Base-by-base conservation (phyloP, 139 green algal genomes). In the Edaphochlamys debaryana region DNA sequence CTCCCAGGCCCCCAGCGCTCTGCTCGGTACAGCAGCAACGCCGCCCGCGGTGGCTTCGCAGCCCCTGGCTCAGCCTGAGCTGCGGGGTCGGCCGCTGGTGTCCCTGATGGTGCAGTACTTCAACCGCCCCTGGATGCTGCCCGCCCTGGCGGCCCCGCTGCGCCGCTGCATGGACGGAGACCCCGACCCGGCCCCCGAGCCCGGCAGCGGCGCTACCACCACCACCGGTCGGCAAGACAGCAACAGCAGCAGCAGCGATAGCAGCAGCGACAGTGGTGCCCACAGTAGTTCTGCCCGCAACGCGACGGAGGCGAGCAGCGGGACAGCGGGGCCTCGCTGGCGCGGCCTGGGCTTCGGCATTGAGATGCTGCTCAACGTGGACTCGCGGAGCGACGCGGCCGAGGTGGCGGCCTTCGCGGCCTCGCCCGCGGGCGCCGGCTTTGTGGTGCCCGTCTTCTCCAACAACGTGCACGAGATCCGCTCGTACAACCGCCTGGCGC, bases 61-160 rank as follows among this genome's bases (percentile, higher is more conserved):
- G 45, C 45, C 45, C 11, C 45, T 22, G 45, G 11, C 45, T 9
- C 45, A 54, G 45, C 45, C 45, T 9, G 11, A 54, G 45, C 17
- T n/a, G 17, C 34, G 4, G n/a, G 20, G 17, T 22, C 52, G 42
- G 1, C 62, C 71, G 15, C 63, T 71, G 67, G 75, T 88, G 1
- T 84, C 74, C n/a, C 68, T 88, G 37, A 37, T 88, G 75, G 50
- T 88, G 0, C 83, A 88, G 54, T 88, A 85, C 75, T 88, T 71
- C 75, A 74, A 74, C 45, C 75, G 83, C 7, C 83, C 83, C 17
- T 88, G 83, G 83, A 85, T 88, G 74, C 67, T 88, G 30, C 36
- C 48, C n/a, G 0, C 13, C 0, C 70, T 87, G 17, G 50, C 67
- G 11, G 36, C 45, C 15, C 72, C 72, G 11, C 54, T 79, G 27